phyloP scores from a whole-genome alignment of 179 eudicot species.

The Beta macrorhiza region DNA sequence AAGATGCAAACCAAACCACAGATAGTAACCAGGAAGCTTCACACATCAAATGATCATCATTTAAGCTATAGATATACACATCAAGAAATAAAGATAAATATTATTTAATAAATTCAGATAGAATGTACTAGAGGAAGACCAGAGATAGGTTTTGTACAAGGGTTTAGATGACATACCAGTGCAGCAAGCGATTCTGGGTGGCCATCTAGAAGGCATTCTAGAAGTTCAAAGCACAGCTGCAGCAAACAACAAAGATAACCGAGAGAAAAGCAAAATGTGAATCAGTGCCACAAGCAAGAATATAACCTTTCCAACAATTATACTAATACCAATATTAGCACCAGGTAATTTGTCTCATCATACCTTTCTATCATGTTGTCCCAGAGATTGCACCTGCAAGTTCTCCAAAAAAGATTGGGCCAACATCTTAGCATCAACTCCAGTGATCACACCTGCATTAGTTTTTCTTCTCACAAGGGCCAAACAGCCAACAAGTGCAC shows the following conservation, averaged over 20 bases:
- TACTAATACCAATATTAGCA: constrained; percentile 10
- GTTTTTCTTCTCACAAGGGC: constrained; percentile 72
- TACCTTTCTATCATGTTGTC: constrained; percentile 89
- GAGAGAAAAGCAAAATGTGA: background rate
- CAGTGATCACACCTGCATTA: constrained; percentile 53
- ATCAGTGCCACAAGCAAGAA: constrained; percentile 1
- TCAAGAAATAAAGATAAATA: background rate
- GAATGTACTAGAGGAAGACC: constrained; percentile 14
- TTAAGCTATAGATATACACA: background rate
- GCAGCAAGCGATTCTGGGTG: constrained; percentile 53
- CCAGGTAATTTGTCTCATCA: background rate
- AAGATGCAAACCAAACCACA: too few relatives aligned
- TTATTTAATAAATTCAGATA: background rate
- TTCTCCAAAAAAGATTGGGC: constrained; percentile 58
- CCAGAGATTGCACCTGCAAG: constrained; percentile 75
- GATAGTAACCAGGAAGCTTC: background rate
- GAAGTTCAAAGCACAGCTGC: constrained; percentile 92
- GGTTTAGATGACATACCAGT: constrained; percentile 44
- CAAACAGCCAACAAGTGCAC: constrained; percentile 94
- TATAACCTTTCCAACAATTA: background rate
- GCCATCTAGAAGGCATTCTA: constrained; percentile 61
- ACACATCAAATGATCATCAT: background rate
- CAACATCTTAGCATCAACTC: constrained; percentile 58
- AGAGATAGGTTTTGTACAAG: background rate
- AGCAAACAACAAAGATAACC: constrained; percentile 21